Percentiles rank a stretch among this genome's conserved stretches.
These are phyloP conservation scores for Phallus indusiatus DNA, from an alignment of 768 basidiomycete species.

Conservation along the genomic window DNA sequence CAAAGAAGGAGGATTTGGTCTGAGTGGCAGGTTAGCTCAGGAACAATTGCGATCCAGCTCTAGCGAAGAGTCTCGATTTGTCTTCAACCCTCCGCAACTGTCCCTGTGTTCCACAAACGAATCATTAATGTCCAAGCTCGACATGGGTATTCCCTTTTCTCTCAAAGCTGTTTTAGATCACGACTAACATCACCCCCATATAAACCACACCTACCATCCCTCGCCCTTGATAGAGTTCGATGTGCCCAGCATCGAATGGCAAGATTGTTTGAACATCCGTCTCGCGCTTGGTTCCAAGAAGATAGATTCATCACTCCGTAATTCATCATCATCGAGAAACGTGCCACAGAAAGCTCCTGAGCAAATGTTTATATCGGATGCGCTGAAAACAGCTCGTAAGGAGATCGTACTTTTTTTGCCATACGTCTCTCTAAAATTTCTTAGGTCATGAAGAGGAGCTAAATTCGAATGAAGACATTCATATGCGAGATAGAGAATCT, in stretches of 20 bases:
- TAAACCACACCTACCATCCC: not conserved
- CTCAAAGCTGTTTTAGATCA: not conserved
- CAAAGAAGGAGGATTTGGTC: not conserved
- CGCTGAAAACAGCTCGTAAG: too few relatives aligned
- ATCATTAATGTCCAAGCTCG: not conserved
- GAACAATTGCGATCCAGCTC: not conserved
- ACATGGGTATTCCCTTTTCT: not conserved
- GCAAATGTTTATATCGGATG: too few relatives aligned
- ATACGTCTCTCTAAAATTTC: not conserved
- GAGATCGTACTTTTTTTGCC: too few relatives aligned
- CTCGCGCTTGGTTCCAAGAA: not conserved
- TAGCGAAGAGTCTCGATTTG: not conserved
- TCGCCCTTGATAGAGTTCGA: not conserved
- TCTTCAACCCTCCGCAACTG: not conserved
- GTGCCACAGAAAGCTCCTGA: too few relatives aligned
- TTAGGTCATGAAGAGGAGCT: not conserved
- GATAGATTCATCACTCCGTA: not conserved
- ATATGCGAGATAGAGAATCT: not conserved
- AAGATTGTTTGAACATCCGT: slow-evolving; percentile 1
- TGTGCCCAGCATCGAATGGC: not conserved
- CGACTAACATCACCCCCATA: not conserved
- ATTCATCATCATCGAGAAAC: not conserved
- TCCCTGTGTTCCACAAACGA: not conserved
- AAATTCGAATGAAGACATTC: not conserved
- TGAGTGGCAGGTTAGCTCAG: not conserved